Conservation (phyloP, 768 basidiomycete species). For the Mrakia frigida region DNA sequence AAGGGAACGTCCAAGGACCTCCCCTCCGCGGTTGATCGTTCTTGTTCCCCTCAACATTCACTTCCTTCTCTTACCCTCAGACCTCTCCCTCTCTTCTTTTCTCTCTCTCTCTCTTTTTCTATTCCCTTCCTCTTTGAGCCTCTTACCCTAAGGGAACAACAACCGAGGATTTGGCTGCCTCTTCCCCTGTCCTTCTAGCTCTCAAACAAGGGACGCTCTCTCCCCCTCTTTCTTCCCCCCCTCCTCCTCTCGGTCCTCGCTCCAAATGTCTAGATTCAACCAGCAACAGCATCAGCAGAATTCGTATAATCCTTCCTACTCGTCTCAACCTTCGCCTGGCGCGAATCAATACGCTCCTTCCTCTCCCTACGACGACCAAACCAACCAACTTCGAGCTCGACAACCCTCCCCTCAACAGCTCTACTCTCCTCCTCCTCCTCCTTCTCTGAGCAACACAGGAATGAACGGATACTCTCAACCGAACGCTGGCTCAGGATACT, state of each 20-base stretch:
- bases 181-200: neutral
- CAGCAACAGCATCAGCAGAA: neutral
- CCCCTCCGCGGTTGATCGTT: neutral
- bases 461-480: neutral
- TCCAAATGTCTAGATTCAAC: neutral
- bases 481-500: neutral
- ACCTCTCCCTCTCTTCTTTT: neutral
- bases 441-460: neutral
- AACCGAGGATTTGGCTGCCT: too few relatives aligned
- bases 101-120: neutral
- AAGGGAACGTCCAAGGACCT: neutral
- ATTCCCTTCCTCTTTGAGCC: neutral
- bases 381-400: neutral
- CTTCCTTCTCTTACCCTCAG: neutral
- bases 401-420: neutral
- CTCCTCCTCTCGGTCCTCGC: neutral
- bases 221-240: neutral
- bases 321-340: neutral
- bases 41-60: neutral
- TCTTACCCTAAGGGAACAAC: too few relatives aligned
- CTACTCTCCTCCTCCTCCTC: neutral
- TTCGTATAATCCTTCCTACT: neutral
- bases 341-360: neutral
- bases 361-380: neutral
- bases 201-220: neutral